phyloP scores from a whole-genome alignment of 2,329 filamentous ascomycete species.

The Cladosporium sp. region DNA sequence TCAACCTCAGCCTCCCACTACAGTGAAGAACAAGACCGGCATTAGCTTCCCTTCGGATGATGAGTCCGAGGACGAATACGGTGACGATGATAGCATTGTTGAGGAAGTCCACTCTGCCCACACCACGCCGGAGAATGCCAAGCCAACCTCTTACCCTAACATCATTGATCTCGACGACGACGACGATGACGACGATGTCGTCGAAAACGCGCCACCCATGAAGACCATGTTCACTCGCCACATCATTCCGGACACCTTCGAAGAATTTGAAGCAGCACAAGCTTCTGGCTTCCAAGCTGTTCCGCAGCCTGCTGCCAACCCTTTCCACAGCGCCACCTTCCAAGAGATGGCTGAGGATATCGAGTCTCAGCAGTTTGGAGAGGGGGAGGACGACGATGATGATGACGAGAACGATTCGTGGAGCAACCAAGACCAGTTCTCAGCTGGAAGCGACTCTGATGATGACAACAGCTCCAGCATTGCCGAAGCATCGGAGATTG shows the following conservation, averaged over 20 bases:
- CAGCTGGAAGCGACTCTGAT: neutral
- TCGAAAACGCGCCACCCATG: no score
- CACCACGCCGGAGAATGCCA: constrained; percentile 25
- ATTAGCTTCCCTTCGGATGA: constrained; percentile 21
- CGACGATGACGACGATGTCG: constrained; percentile 14
- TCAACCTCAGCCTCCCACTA: neutral
- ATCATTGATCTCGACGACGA: constrained; percentile 17
- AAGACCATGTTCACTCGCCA: no score
- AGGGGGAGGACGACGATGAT: constrained; percentile 11
- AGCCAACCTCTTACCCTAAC: neutral
- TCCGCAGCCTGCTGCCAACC: constrained; percentile 1
- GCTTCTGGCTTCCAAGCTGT: no score
- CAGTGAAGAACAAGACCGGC: constrained; percentile 12
- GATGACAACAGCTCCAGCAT: neutral
- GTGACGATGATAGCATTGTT: constrained; percentile 11
- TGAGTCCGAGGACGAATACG: constrained; percentile 24
- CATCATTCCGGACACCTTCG: constrained; percentile 15
- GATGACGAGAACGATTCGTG: neutral
- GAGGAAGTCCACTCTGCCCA: constrained; percentile 21
- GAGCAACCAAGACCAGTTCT: neutral
- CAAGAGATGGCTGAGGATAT: no score
- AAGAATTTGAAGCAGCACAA: constrained; percentile 9
- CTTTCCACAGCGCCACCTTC: no score
- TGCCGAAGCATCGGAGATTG: neutral
- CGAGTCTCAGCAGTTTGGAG: neutral